Percentiles rank a stretch among this genome's conserved stretches.
Conservation (phyloP, 495 filamentous ascomycete genomes). For the Terfezia boudieri region DNA sequence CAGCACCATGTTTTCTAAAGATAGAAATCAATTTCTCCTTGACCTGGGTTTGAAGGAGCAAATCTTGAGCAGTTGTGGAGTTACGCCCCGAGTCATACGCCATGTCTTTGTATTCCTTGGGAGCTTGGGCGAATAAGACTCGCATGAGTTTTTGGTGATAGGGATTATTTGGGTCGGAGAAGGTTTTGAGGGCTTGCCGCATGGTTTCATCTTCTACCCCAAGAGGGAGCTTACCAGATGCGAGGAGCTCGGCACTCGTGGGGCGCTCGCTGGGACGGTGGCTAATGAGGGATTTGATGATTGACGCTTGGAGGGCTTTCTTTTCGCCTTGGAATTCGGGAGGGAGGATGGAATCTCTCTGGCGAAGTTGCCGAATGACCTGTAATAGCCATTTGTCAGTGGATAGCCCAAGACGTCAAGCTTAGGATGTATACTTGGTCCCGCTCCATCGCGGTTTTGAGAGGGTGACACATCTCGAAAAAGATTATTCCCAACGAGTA, state of each 20-base stretch:
- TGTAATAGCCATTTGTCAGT: neutral
- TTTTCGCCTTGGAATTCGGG: constrained; percentile 51
- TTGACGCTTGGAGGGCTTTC: constrained; percentile 46
- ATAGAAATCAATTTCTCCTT: constrained; percentile 54
- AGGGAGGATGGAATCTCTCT: constrained; percentile 45
- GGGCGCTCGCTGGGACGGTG: constrained; percentile 65
- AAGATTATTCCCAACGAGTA: constrained; percentile 94
- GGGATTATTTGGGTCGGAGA: constrained; percentile 63
- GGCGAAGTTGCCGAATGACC: constrained; percentile 43
- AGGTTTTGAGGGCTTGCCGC: constrained; percentile 50
- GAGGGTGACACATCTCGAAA: constrained; percentile 83
- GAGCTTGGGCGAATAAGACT: constrained; percentile 52
- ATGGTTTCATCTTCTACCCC: constrained; percentile 86
- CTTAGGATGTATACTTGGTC: constrained; percentile 26
- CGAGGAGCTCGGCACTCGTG: constrained; percentile 62
- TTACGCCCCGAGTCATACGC: constrained; percentile 59
- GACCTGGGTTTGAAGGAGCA: constrained; percentile 50
- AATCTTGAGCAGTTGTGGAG: constrained; percentile 34
- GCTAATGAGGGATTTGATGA: constrained; percentile 58
- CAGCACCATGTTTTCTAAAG: constrained; percentile 79
- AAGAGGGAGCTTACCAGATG: constrained; percentile 68
- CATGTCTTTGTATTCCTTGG: constrained; percentile 57
- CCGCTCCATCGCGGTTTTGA: constrained; percentile 74
- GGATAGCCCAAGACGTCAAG: neutral
- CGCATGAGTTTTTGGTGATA: constrained; percentile 77